Percentiles rank a stretch among this genome's conserved stretches.
Conservation (phyloP, 176 grass and related monocot species). For the Pharus latifolius region DNA sequence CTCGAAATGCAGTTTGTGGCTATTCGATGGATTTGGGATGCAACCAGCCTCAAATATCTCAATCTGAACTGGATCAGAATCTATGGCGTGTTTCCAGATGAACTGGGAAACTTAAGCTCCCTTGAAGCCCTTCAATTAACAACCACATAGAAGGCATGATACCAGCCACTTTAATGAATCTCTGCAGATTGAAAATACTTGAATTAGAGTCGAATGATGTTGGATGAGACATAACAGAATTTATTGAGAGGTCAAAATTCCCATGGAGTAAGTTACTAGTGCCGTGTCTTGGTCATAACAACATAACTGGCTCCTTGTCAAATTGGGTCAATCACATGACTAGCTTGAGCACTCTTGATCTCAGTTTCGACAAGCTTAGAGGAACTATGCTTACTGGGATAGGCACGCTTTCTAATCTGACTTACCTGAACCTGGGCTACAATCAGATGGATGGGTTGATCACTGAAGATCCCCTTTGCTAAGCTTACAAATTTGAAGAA, state of each 20-base stretch:
- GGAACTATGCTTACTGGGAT: not conserved
- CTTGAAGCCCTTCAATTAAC: not conserved
- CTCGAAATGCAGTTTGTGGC: not conserved
- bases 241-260: not conserved
- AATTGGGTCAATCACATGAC: not conserved
- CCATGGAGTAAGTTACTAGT: not conserved
- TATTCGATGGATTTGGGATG: not conserved
- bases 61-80: not conserved
- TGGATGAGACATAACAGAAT: not conserved
- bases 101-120: not conserved
- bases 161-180: not conserved
- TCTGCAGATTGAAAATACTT: not conserved
- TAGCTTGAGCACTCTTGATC: conserved; percentile 3
- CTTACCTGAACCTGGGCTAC: not conserved
- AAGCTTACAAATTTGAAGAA: not conserved
- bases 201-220: not conserved
- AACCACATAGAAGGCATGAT: not conserved
- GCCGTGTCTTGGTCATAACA: not conserved
- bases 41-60: not conserved
- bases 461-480: conserved; percentile 4
- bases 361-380: not conserved
- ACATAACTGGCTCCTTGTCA: not conserved
- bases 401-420: not conserved
- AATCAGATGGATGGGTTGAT: conserved; percentile 3
- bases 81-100: not conserved